Evolutionary conservation across 805 yeast species (phyloP).

Genomic region (Yarrowia divulgata): DNA sequence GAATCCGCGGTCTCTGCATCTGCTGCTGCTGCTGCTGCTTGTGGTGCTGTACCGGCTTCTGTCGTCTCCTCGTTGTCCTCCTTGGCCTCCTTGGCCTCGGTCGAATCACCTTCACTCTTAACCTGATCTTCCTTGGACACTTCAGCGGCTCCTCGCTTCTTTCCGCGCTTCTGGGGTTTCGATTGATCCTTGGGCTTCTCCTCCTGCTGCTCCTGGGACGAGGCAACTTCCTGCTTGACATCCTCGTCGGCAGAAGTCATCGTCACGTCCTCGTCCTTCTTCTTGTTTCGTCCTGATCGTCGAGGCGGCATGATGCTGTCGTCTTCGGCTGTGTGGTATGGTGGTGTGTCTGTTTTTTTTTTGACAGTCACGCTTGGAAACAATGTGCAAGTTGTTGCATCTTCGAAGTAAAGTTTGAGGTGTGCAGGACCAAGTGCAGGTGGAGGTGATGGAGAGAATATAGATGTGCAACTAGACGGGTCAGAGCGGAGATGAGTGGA

Average conservation of each 20-base stretch:
- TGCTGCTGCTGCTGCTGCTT: not conserved
- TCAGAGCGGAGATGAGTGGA: too few relatives aligned
- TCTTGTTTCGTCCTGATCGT: constrained; percentile 31
- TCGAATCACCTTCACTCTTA: not conserved
- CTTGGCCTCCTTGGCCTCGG: not conserved
- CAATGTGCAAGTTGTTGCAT: constrained; percentile 9
- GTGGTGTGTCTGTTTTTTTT: not conserved
- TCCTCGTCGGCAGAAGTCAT: constrained; percentile 16
- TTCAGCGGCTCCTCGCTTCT: constrained; percentile 21
- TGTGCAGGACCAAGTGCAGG: constrained; percentile 10
- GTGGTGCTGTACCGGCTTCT: not conserved
- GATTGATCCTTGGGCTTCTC: not conserved
- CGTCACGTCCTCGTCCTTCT: constrained; percentile 34
- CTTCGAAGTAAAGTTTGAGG: constrained; percentile 15
- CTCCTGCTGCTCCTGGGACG: constrained; percentile 2
- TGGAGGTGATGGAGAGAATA: not conserved
- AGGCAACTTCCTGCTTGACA: not conserved
- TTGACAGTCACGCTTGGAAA: not conserved
- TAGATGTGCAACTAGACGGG: too few relatives aligned
- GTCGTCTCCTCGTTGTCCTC: not conserved
- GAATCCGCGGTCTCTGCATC: not conserved
- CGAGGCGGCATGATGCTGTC: constrained; percentile 25
- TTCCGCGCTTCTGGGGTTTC: not conserved
- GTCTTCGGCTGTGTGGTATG: not conserved
- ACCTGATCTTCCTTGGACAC: constrained; percentile 10